Percentiles rank a stretch among this genome's conserved stretches.
Evolutionary conservation across 2,329 filamentous ascomycete genomes (phyloP).

Genomic region (Ambrosiella beaveri): DNA sequence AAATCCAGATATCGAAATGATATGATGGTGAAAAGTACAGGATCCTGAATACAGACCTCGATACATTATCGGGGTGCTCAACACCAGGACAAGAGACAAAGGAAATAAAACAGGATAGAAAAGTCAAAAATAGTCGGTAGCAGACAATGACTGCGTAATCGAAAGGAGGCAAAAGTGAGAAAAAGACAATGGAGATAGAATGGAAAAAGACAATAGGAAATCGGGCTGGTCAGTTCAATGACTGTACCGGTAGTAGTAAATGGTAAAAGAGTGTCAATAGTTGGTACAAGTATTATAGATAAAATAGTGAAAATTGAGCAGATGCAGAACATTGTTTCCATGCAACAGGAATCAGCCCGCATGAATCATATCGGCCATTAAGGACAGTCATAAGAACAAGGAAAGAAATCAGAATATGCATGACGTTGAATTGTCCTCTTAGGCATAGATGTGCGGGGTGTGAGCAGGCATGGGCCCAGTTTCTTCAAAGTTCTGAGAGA

Average conservation of each 20-base stretch:
- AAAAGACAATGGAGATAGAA: not conserved
- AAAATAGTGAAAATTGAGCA: not conserved
- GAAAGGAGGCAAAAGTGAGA: not conserved
- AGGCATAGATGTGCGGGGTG: constrained; percentile 9
- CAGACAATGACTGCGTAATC: not conserved
- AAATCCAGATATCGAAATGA: not conserved
- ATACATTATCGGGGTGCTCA: too few relatives aligned
- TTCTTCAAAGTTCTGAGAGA: constrained; percentile 19
- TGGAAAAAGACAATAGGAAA: not conserved
- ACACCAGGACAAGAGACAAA: not conserved
- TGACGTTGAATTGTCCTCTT: not conserved
- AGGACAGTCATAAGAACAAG: constrained; percentile 7
- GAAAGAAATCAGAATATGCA: not conserved
- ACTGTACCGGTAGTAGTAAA: not conserved
- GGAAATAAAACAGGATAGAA: not conserved
- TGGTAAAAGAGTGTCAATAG: constrained; percentile 2
- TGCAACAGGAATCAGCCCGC: constrained; percentile 2
- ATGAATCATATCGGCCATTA: constrained; percentile 12
- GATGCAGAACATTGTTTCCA: constrained; percentile 1
- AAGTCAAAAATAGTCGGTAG: not conserved
- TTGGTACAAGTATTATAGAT: not conserved
- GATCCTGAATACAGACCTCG: not conserved
- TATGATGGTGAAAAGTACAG: not conserved
- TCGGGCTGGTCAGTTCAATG: not conserved
- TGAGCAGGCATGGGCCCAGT: constrained; percentile 24